Percentiles rank a stretch among this genome's conserved stretches.
These are phyloP conservation scores for Podila verticillata DNA, from an alignment of 192 early-diverging fungal species.

Conservation along the genomic window DNA sequence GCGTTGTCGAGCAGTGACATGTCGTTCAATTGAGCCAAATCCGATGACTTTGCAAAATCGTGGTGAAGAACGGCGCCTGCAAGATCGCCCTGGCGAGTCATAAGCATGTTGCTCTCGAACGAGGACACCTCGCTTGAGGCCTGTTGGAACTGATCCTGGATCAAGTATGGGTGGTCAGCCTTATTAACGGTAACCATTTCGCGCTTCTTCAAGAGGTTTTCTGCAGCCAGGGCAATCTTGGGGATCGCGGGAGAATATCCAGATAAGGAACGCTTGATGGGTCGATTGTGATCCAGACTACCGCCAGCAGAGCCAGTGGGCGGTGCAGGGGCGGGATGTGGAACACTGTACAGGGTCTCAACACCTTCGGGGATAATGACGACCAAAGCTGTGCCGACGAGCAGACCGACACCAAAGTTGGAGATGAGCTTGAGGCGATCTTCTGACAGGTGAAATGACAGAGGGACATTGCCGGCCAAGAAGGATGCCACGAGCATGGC, in stretches of 20 bases:
- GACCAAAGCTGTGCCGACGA: constrained; percentile 91
- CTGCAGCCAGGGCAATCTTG: neutral
- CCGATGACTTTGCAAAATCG: constrained; percentile 6
- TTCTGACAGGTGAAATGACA: constrained; percentile 82
- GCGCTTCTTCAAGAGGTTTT: constrained; percentile 14
- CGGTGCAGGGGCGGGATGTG: neutral
- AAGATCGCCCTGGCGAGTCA: constrained; percentile 17
- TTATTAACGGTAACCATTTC: constrained; percentile 11
- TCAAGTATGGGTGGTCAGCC: constrained; percentile 7
- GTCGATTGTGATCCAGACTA: constrained; percentile 12
- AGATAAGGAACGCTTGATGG: constrained; percentile 32
- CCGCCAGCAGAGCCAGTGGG: neutral
- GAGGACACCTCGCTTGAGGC: neutral
- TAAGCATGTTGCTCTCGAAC: constrained; percentile 36
- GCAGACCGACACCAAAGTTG: constrained; percentile 87
- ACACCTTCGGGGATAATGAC: constrained; percentile 97
- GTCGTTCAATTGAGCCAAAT: neutral
- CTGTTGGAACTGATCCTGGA: constrained; percentile 22
- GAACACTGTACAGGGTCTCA: constrained; percentile 77
- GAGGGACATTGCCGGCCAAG: constrained; percentile 85
- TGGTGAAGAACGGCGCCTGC: neutral
- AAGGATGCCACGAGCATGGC: constrained; percentile 90
- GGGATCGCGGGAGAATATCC: neutral
- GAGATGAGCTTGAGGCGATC: constrained; percentile 77
- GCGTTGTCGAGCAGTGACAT: neutral